Evolutionary conservation across 225 moss, liverwort and hornwort genomes (phyloP).

Genomic region (Straminergon stramineum): DNA sequence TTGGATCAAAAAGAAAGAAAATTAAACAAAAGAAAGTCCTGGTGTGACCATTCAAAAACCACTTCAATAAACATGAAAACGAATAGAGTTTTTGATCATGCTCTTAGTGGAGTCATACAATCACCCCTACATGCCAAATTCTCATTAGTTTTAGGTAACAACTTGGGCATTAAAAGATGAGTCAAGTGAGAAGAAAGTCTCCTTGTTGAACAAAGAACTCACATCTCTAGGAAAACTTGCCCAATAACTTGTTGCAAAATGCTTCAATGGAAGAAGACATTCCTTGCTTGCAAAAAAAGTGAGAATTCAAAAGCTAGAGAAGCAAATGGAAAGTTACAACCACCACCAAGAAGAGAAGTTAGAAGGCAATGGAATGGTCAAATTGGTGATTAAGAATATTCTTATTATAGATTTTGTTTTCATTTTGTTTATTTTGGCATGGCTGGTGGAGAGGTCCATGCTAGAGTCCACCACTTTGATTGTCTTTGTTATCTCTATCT

Average conservation of each 20-base stretch:
- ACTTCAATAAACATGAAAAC: not conserved
- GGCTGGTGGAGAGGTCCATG: too few relatives aligned
- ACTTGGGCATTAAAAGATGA: not conserved
- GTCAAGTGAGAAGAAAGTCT: not conserved
- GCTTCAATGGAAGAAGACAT: not conserved
- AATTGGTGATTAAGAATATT: too few relatives aligned
- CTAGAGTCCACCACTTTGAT: too few relatives aligned
- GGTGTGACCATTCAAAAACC: accelerated
- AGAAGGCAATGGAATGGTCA: too few relatives aligned
- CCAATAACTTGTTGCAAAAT: not conserved
- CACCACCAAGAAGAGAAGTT: too few relatives aligned
- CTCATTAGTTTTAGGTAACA: not conserved
- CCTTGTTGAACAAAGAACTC: not conserved
- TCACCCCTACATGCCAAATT: not conserved
- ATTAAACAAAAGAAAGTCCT: not conserved
- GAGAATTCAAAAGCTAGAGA: too few relatives aligned
- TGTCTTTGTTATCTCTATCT: accelerated
- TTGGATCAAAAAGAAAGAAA: not conserved
- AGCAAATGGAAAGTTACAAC: too few relatives aligned
- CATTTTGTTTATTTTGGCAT: too few relatives aligned
- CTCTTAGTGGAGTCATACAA: not conserved
- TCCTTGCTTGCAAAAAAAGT: not conserved
- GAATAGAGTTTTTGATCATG: not conserved
- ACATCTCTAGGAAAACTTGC: not conserved
- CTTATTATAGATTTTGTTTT: too few relatives aligned